Base-by-base conservation (phyloP, 176 grass and related monocot species). In the Cenchrus fungigraminus region DNA sequence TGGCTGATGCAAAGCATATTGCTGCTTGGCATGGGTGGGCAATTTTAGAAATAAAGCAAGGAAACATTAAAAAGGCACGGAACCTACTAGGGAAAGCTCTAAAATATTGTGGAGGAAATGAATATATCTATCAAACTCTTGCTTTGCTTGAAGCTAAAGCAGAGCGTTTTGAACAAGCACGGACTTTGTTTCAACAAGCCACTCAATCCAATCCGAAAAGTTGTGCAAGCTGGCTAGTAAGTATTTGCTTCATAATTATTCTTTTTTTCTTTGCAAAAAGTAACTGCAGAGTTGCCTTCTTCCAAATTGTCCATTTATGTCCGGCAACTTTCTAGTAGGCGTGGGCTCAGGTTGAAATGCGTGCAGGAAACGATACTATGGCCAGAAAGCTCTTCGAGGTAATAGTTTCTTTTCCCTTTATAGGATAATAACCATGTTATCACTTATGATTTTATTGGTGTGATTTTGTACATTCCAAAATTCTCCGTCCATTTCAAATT, bases 21-120 rank as follows among this genome's bases (percentile, higher is more conserved):
- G 93, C 93, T 71, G 96, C 89, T 89, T 98, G 96, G 96, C 96
- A 95, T 87, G 93, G 96, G 46, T 98, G 96, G 96, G 96, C 93
- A 81, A 91, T 95, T 84, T 87, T 98, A 61, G 96, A 98, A 90
- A 92, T 98, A 83, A 93, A 94, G 55, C 89, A 98, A 95, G 91
- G 96, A 87, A 98, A 98, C 52, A 87, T 98, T 31, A 90, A 93
- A 55, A 98, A 91, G 68, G 93, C 96, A n/a, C 92, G 93, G 50
- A 92, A 94, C 82, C 96, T 98, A 78, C 96, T 98, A 61, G 88
- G 81, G 32, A 98, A 95, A 89, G 96, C 89, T 57, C 83, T 98
- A 55, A 89, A 90, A 81, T 92, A 92, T 82, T 93, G 96, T 87
- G 96, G 96, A 73, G 96, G 93, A 63, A 98, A 95, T 81, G 96